A percentile compares a stretch with the other conserved stretches of the same genome.
Evolutionary conservation across 495 filamentous ascomycete species (phyloP).

Genomic region (Hypoxylon perforatum): DNA sequence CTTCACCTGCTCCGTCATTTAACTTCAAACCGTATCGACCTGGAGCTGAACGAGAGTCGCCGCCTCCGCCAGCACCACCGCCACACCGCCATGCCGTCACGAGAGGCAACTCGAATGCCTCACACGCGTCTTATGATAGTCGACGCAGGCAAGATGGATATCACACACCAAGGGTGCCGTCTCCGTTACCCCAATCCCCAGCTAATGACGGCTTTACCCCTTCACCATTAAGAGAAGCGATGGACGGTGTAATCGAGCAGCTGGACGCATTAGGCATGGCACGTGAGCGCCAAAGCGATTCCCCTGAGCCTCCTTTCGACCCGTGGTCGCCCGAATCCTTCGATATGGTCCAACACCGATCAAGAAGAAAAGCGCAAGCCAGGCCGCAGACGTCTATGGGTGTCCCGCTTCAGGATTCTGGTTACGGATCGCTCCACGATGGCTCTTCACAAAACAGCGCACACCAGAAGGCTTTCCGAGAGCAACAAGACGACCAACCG

Average conservation of each 20-base stretch:
- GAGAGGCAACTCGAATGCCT: conserved; percentile 45
- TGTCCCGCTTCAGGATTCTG: conserved; percentile 67
- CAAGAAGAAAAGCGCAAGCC: conserved; percentile 48
- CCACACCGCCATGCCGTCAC: conserved; percentile 59
- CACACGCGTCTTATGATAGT: conserved; percentile 50
- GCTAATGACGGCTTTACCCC: conserved; percentile 78
- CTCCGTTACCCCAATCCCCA: conserved; percentile 72
- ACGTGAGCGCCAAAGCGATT: conserved; percentile 59
- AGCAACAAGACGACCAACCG: conserved; percentile 62
- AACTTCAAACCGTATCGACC: conserved; percentile 54
- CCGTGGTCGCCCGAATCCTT: conserved; percentile 95
- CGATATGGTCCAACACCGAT: conserved; percentile 65
- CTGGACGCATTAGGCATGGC: conserved; percentile 86
- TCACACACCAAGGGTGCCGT: conserved; percentile 61
- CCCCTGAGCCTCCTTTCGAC: conserved; percentile 69
- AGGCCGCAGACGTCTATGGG: conserved; percentile 81
- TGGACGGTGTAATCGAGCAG: conserved; percentile 98
- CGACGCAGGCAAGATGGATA: conserved; percentile 50
- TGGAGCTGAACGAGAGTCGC: conserved; percentile 50
- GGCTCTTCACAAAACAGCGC: conserved; percentile 54
- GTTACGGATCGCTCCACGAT: conserved; percentile 62
- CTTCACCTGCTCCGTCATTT: conserved; percentile 57
- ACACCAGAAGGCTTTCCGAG: conserved; percentile 53
- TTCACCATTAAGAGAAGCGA: conserved; percentile 89
- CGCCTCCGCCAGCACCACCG: conserved; percentile 65